Conservation (phyloP, 1,284 basidiomycete genomes). For the Dichomitus squalens region DNA sequence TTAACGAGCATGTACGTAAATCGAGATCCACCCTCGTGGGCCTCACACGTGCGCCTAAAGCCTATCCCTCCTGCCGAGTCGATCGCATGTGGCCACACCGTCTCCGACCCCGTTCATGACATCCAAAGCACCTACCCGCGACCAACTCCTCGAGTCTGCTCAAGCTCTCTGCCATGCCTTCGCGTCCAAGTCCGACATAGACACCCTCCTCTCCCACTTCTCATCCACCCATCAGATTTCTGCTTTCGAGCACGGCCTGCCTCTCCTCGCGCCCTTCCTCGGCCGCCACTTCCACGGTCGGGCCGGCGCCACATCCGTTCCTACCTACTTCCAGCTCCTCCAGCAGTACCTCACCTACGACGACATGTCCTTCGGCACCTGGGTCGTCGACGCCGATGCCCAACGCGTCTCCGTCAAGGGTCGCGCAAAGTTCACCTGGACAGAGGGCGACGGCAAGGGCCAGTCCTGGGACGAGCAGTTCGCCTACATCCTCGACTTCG, state of each 20-base stretch:
- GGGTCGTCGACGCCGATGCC: constrained; percentile 44
- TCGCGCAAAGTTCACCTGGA: constrained; percentile 58
- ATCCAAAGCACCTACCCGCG: constrained; percentile 16
- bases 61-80: not conserved
- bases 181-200: constrained; percentile 43
- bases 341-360: constrained; percentile 44
- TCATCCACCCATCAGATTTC: constrained; percentile 46
- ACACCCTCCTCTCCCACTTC: constrained; percentile 52
- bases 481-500: constrained; percentile 62
- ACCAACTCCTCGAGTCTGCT: constrained; percentile 46
- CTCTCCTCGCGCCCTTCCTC: constrained; percentile 58
- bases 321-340: constrained; percentile 53
- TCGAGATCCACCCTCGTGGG: constrained; percentile 9
- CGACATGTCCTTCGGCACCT: constrained; percentile 45
- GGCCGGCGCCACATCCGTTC: constrained; percentile 38
- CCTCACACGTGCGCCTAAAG: too few relatives aligned
- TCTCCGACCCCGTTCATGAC: not conserved
- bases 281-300: constrained; percentile 51
- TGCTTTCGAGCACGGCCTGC: constrained; percentile 60
- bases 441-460: constrained; percentile 38
- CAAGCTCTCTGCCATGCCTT: constrained; percentile 56
- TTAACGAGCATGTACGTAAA: constrained; percentile 15
- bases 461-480: constrained; percentile 68
- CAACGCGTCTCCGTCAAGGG: constrained; percentile 58
- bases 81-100: not conserved